Percentiles rank a stretch among this genome's conserved stretches.
Evolutionary conservation across 2,329 filamentous ascomycete species (phyloP).

Genomic region (Metarhizium guizhouense): DNA sequence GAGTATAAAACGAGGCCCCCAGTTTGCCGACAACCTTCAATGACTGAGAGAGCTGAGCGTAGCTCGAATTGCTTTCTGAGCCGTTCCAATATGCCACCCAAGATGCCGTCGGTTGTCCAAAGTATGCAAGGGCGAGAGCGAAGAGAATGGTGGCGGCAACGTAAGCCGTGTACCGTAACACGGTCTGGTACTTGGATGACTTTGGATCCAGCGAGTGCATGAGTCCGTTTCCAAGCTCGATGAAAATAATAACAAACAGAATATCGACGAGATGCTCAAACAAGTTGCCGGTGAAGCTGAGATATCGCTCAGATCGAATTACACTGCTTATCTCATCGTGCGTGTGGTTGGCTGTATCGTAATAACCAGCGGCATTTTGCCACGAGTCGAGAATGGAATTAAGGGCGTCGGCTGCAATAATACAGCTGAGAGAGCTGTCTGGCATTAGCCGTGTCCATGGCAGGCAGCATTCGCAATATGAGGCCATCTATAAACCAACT

Average conservation of each 20-base stretch:
- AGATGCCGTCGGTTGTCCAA: conserved; percentile 6
- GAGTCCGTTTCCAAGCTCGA: conserved; percentile 7
- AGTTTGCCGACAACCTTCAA: conserved; percentile 6
- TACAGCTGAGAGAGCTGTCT: conserved; percentile 6
- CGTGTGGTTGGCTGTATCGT: conserved; percentile 5
- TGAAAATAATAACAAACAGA: conserved; percentile 2
- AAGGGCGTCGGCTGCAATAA: conserved; percentile 5
- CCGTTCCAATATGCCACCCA: conserved; percentile 8
- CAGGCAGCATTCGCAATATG: background rate
- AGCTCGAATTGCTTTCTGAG: conserved; percentile 7
- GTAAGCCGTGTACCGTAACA: conserved; percentile 3
- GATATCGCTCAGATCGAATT: conserved; percentile 6
- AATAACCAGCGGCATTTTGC: conserved; percentile 7
- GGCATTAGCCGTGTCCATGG: background rate
- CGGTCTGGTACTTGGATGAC: conserved; percentile 2
- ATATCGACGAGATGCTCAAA: conserved; percentile 6
- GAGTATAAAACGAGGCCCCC: conserved; percentile 5
- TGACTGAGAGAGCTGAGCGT: conserved; percentile 7
- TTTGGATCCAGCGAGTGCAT: conserved; percentile 4
- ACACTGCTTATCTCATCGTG: conserved; percentile 7
- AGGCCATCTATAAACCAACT: background rate
- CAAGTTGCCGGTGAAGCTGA: conserved; percentile 8
- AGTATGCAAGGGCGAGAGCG: conserved; percentile 3
- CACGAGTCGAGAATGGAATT: conserved; percentile 7
- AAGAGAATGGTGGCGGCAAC: background rate